Percentiles rank a stretch among this genome's conserved stretches.
phyloP scores from a whole-genome alignment of 768 basidiomycete genomes.

The Leccinum variicolor region DNA sequence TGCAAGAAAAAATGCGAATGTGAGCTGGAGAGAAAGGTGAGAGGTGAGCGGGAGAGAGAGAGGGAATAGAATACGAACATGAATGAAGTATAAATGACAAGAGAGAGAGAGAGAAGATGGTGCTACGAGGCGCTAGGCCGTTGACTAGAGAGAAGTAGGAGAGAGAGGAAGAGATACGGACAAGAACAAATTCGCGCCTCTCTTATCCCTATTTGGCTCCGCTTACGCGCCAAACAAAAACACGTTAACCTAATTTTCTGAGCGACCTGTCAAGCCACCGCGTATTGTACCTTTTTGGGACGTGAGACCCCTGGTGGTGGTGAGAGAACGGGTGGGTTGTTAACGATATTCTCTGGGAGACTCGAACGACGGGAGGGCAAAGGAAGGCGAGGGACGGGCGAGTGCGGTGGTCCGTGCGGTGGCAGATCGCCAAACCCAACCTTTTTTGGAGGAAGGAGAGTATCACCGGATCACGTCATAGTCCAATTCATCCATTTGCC shows the following conservation, averaged over 20 bases:
- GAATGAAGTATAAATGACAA: constrained; percentile 53
- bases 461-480: constrained; percentile 34
- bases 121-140: constrained; percentile 54
- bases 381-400: neutral
- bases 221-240: constrained; percentile 39
- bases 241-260: constrained; percentile 32
- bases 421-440: constrained; percentile 24
- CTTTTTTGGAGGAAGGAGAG: constrained; percentile 8
- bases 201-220: constrained; percentile 43
- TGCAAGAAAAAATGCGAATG: constrained; percentile 45
- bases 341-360: neutral
- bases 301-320: constrained; percentile 7
- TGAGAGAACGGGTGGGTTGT: neutral
- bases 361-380: neutral
- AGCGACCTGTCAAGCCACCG: constrained; percentile 9
- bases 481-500: constrained; percentile 26
- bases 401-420: constrained; percentile 27
- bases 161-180: constrained; percentile 48
- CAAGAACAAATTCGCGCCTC: constrained; percentile 33
- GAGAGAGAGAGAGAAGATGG: constrained; percentile 51
- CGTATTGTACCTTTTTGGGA: constrained; percentile 2
- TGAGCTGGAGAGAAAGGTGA: constrained; percentile 42
- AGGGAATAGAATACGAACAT: constrained; percentile 33
- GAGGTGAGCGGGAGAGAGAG: constrained; percentile 1
- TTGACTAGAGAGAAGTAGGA: constrained; percentile 55